These are phyloP conservation scores for Nicotiana undulata DNA, from an alignment of 257 asterid genomes.

Conservation along the genomic window DNA sequence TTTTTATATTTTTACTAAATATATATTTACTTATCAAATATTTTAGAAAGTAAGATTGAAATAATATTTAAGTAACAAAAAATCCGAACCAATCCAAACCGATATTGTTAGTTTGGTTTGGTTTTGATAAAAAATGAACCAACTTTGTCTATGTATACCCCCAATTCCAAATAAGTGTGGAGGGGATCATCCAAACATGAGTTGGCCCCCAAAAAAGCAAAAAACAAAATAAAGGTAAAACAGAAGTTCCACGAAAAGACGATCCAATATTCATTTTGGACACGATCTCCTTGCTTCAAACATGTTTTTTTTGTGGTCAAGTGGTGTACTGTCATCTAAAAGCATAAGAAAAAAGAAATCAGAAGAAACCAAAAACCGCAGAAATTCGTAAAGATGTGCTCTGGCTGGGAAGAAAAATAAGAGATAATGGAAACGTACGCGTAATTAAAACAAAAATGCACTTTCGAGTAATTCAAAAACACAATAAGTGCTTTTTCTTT, in stretches of 20 bases:
- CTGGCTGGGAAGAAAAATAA: background rate
- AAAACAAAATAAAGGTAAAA: no score
- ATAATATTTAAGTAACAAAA: no score
- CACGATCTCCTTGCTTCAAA: constrained; percentile 8
- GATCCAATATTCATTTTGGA: background rate
- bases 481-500: constrained; percentile 28
- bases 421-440: background rate
- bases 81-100: no score
- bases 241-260: background rate
- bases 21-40: no score
- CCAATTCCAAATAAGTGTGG: no score
- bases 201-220: background rate
- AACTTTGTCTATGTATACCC: no score
- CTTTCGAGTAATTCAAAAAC: constrained; percentile 21
- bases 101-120: no score
- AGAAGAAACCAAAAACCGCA: background rate
- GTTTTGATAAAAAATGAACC: no score
- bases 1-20: no score
- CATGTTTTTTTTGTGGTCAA: background rate
- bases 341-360: constrained; percentile 3
- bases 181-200: background rate
- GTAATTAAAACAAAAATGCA: constrained; percentile 22
- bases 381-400: background rate
- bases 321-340: constrained; percentile 11
- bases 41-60: no score